Conservation (phyloP, 2,329 filamentous ascomycete species). For the Sarocladiaceae sp. region DNA sequence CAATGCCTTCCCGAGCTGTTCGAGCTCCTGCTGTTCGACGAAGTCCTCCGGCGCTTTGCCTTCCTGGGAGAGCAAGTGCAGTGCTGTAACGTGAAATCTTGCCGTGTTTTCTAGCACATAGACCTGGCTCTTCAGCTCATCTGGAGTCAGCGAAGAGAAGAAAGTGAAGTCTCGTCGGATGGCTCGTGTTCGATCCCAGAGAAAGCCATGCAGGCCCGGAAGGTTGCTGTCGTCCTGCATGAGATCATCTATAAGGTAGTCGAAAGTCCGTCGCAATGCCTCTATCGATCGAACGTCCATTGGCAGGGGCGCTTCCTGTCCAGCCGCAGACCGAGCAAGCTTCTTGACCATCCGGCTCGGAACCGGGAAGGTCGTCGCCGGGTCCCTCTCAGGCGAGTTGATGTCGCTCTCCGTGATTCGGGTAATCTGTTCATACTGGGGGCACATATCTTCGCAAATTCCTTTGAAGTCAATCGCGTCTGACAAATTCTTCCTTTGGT, state of each 20-base stretch:
- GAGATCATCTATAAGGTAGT: conserved; percentile 60
- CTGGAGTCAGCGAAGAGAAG: conserved; percentile 54
- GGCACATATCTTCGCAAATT: conserved; percentile 67
- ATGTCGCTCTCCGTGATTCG: conserved; percentile 60
- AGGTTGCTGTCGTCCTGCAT: conserved; percentile 52
- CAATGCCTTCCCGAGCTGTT: conserved; percentile 62
- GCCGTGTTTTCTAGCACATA: conserved; percentile 63
- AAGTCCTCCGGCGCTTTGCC: conserved; percentile 56
- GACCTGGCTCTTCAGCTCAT: conserved; percentile 55
- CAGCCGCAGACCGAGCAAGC: conserved; percentile 62
- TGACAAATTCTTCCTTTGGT: conserved; percentile 56
- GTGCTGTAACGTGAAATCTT: conserved; percentile 61
- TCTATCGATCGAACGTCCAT: conserved; percentile 62
- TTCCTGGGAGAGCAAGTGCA: conserved; percentile 58
- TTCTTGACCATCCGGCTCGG: conserved; percentile 61
- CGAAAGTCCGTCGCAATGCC: conserved; percentile 54
- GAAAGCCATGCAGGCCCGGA: conserved; percentile 54
- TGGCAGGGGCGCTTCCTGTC: conserved; percentile 62
- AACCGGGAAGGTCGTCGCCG: conserved; percentile 38
- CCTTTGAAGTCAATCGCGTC: conserved; percentile 65
- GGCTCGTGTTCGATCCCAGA: conserved; percentile 65
- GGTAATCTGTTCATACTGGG: conserved; percentile 60
- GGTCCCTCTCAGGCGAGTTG: conserved; percentile 49
- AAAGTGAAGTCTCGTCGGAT: conserved; percentile 67
- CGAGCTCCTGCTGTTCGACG: conserved; percentile 62